Percentiles rank a stretch among this genome's conserved stretches.
These are phyloP conservation scores for Tolypocladium ophioglossoides DNA, from an alignment of 2,329 filamentous ascomycete genomes.

Conservation along the genomic window DNA sequence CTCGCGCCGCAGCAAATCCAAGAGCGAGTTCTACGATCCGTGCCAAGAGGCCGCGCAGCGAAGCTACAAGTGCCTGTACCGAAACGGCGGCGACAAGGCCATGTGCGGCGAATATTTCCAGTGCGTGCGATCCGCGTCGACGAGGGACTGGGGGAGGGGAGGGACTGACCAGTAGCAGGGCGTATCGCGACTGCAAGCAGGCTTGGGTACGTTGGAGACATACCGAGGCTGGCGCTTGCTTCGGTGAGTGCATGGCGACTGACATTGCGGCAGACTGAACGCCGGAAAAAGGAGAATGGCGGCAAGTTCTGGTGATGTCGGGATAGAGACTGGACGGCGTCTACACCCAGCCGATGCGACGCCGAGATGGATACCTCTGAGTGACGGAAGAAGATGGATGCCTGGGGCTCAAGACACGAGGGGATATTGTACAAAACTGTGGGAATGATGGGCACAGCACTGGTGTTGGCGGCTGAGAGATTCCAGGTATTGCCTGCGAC, in stretches of 20 bases:
- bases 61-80: conserved; percentile 79
- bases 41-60: conserved; percentile 84
- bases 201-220: conserved; percentile 57
- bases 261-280: conserved; percentile 6
- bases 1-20: conserved; percentile 57
- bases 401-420: not conserved
- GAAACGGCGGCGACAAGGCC: conserved; percentile 76
- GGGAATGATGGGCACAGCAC: not conserved
- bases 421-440: not conserved
- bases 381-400: not conserved
- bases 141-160: not conserved
- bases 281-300: conserved; percentile 9
- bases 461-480: not conserved
- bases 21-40: conserved; percentile 87
- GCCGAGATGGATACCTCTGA: not conserved
- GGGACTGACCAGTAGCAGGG: conserved; percentile 39
- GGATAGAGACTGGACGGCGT: not conserved
- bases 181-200: conserved; percentile 91
- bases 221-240: not conserved
- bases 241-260: not conserved
- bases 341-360: not conserved
- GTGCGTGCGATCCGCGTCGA: conserved; percentile 40
- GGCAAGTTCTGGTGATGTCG: conserved; percentile 9
- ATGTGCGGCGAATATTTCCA: conserved; percentile 96
- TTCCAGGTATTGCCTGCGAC: not conserved